phyloP scores from a whole-genome alignment of 179 eudicot species.

The Silene noctiflora region DNA sequence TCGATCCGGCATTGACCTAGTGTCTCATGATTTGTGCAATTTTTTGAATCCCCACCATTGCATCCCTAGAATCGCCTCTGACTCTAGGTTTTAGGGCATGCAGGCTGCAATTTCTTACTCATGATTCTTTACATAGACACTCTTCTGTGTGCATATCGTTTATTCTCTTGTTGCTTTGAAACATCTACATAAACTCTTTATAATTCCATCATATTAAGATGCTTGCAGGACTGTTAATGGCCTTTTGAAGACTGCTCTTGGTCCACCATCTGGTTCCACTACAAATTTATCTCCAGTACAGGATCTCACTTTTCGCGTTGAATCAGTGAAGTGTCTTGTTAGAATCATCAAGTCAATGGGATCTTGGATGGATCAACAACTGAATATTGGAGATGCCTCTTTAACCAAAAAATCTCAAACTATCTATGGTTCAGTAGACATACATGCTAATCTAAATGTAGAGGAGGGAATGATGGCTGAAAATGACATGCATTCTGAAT shows the following conservation, averaged over 20 bases:
- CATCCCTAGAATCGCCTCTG: no score
- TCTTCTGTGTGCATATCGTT: constrained; percentile 1
- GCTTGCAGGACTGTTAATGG: constrained; percentile 98
- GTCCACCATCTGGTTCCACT: constrained; percentile 90
- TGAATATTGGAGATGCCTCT: constrained; percentile 55
- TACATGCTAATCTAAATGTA: constrained; percentile 35
- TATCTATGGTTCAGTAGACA: constrained; percentile 42
- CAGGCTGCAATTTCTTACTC: neutral
- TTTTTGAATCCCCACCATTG: no score
- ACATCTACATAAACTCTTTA: constrained; percentile 47
- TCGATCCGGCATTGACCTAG: no score
- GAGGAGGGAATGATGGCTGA: constrained; percentile 67
- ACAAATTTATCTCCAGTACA: constrained; percentile 83
- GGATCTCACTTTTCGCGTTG: constrained; percentile 82
- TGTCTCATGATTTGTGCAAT: no score
- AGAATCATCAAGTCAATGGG: constrained; percentile 85
- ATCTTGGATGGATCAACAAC: constrained; percentile 91
- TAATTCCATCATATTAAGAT: constrained; percentile 69
- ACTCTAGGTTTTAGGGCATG: neutral
- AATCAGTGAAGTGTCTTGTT: constrained; percentile 93
- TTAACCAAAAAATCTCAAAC: constrained; percentile 44
- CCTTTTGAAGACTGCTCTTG: constrained; percentile 91
- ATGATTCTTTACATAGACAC: neutral
- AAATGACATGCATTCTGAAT: constrained; percentile 66
- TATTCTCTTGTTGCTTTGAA: constrained; percentile 20